These are phyloP conservation scores for Vanderwaltozyma tropicalis DNA, from an alignment of 805 yeast species.

Conservation along the genomic window DNA sequence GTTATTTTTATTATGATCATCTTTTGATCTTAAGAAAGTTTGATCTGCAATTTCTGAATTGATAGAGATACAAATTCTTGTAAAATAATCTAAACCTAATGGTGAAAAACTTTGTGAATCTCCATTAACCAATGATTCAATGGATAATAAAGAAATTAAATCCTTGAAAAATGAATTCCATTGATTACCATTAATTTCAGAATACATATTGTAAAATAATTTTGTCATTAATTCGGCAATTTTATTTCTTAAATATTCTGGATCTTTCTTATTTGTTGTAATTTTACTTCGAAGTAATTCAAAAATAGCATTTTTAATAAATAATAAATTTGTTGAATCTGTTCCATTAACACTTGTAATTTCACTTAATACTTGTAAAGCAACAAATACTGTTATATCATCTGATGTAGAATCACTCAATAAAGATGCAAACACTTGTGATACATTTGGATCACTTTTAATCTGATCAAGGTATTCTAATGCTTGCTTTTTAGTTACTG, in stretches of 20 bases:
- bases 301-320: constrained; percentile 17
- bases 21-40: constrained; percentile 59
- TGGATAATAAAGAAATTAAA: constrained; percentile 16
- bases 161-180: constrained; percentile 28
- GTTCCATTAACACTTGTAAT: constrained; percentile 5
- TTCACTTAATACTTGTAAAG: constrained; percentile 25
- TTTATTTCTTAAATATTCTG: constrained; percentile 28
- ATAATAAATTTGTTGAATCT: background rate
- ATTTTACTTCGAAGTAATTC: constrained; percentile 17
- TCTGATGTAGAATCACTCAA: constrained; percentile 18
- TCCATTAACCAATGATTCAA: constrained; percentile 10
- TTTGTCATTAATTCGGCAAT: constrained; percentile 26
- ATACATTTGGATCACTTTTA: constrained; percentile 19
- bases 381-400: constrained; percentile 25
- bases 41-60: constrained; percentile 94
- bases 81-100: constrained; percentile 55
- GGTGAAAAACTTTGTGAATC: constrained; percentile 23
- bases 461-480: constrained; percentile 24
- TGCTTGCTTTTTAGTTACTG: constrained; percentile 48
- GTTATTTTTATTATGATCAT: constrained; percentile 53
- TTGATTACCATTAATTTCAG: constrained; percentile 21
- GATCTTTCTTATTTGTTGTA: constrained; percentile 12
- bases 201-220: constrained; percentile 25
- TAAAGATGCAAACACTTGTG: constrained; percentile 19
- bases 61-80: constrained; percentile 60